These are phyloP conservation scores for Alternaria postmessia DNA, from an alignment of 2,329 filamentous ascomycete species.

Conservation along the genomic window DNA sequence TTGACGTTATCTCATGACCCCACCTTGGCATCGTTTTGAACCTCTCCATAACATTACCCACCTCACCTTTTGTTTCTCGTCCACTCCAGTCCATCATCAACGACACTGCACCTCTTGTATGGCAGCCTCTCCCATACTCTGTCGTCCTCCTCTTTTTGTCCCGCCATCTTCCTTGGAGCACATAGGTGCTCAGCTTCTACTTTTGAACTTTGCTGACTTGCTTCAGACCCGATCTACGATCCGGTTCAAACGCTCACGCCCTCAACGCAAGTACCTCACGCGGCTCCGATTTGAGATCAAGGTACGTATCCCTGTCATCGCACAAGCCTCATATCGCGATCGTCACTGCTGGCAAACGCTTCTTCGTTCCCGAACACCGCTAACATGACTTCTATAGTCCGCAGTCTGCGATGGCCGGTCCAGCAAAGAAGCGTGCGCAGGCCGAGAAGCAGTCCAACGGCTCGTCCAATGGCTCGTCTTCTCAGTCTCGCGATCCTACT, in stretches of 20 bases:
- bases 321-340: background rate
- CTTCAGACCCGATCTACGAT: slow-evolving; percentile 19
- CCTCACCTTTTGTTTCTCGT: slow-evolving; percentile 8
- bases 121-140: background rate
- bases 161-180: slow-evolving; percentile 10
- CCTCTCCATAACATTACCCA: slow-evolving; percentile 6
- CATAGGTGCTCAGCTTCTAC: slow-evolving; percentile 13
- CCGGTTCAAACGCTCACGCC: slow-evolving; percentile 15
- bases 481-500: slow-evolving; percentile 34
- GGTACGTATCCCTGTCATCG: slow-evolving; percentile 17
- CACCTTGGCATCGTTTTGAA: slow-evolving; percentile 9
- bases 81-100: slow-evolving; percentile 2
- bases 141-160: slow-evolving; percentile 4
- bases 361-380: slow-evolving; percentile 16
- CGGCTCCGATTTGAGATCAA: slow-evolving; percentile 19
- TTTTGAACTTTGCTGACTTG: slow-evolving; percentile 24
- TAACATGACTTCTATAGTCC: slow-evolving; percentile 30
- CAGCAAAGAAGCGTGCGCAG: slow-evolving; percentile 46
- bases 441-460: slow-evolving; percentile 37
- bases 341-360: background rate
- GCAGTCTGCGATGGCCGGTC: slow-evolving; percentile 47
- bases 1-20: slow-evolving; percentile 8
- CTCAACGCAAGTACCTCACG: slow-evolving; percentile 6
- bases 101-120: slow-evolving; percentile 9
- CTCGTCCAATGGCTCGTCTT: slow-evolving; percentile 38